Evolutionary conservation across 148 eudicot genomes (phyloP).

Genomic region (Vaccinium vitisidaea): DNA sequence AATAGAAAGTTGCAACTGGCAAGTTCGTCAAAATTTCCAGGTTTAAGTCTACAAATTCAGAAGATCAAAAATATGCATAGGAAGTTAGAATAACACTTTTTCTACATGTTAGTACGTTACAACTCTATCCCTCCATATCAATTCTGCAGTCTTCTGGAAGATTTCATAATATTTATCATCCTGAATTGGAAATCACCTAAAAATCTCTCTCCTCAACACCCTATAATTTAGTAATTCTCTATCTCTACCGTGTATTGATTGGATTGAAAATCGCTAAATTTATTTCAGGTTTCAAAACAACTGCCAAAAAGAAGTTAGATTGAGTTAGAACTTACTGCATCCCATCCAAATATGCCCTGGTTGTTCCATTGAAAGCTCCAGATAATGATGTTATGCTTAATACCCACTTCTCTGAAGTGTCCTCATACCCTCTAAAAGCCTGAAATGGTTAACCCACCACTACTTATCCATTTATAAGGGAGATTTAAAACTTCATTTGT

Average conservation of each 20-base stretch:
- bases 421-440: constrained; percentile 78
- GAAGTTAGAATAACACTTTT: neutral
- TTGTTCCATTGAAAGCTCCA: constrained; percentile 95
- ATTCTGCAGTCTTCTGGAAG: neutral
- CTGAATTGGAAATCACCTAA: neutral
- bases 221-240: neutral
- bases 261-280: neutral
- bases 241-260: neutral
- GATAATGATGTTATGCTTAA: constrained; percentile 84
- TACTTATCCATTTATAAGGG: neutral
- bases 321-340: constrained; percentile 66
- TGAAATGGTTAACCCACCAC: constrained; percentile 23
- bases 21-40: neutral
- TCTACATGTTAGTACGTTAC: neutral
- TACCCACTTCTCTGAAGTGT: constrained; percentile 77
- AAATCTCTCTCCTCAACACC: neutral
- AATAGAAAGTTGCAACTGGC: no score
- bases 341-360: constrained; percentile 89
- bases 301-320: neutral
- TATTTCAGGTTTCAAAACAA: neutral
- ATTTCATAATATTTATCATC: neutral
- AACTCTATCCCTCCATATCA: neutral
- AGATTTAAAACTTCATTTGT: neutral
- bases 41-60: neutral
- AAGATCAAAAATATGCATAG: neutral